Percentiles rank a stretch among this genome's conserved stretches.
phyloP scores from a whole-genome alignment of 768 basidiomycete species.

The Coprinopsis marcescibilis region DNA sequence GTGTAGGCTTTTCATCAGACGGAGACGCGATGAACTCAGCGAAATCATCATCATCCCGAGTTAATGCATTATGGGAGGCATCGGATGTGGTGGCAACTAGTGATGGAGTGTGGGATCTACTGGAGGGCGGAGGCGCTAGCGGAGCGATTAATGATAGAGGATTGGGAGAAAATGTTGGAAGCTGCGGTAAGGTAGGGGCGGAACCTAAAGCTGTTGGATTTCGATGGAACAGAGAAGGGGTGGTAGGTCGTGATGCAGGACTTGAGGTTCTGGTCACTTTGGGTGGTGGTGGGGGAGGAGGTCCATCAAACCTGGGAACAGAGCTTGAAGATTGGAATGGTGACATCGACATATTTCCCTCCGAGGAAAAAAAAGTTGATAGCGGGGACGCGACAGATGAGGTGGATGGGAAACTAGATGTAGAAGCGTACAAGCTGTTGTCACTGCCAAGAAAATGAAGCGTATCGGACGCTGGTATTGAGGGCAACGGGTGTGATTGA shows the following conservation, averaged over 20 bases:
- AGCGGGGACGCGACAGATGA: constrained; percentile 2
- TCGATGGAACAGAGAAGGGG: neutral
- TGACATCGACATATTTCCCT: neutral
- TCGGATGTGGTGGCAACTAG: constrained; percentile 1
- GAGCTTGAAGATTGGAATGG: neutral
- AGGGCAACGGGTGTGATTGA: constrained; percentile 12
- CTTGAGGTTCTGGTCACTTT: neutral
- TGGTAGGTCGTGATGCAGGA: neutral
- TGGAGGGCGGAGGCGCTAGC: neutral
- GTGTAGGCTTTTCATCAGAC: too few relatives aligned
- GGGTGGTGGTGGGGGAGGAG: neutral
- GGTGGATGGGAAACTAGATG: constrained; percentile 3
- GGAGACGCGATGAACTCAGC: constrained; percentile 36
- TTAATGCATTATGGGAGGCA: constrained; percentile 1
- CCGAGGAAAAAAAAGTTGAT: neutral
- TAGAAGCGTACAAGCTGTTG: neutral
- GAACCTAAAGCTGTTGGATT: neutral
- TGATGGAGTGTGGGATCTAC: constrained; percentile 4
- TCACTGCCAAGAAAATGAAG: constrained; percentile 10
- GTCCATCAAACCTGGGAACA: neutral
- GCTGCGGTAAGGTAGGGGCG: constrained; percentile 2
- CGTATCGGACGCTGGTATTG: constrained; percentile 11
- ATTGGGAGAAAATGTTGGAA: neutral
- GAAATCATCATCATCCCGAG: constrained; percentile 40
- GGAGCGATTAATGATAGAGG: neutral